Evolutionary conservation across 2,329 filamentous ascomycete species (phyloP).

Genomic region (Talaromyces sp.): DNA sequence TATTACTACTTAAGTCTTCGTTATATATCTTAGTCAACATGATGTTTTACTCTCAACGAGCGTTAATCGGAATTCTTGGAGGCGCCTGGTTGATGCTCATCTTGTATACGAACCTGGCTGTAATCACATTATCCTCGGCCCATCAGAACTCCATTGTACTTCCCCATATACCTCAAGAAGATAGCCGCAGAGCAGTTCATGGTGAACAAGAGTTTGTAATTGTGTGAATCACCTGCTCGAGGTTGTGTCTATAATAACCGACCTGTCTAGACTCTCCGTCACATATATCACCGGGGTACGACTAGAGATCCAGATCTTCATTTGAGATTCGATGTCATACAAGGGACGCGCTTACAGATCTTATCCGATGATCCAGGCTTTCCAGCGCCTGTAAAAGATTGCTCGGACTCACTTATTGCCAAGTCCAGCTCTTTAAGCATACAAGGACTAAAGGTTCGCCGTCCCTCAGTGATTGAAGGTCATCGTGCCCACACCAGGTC

Average conservation of each 20-base stretch:
- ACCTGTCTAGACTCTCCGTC: slow-evolving; percentile 56
- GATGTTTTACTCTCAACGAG: not conserved
- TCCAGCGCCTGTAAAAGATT: slow-evolving; percentile 44
- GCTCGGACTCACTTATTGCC: slow-evolving; percentile 54
- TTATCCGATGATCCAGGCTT: slow-evolving; percentile 39
- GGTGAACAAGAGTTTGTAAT: slow-evolving; percentile 38
- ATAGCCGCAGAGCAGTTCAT: not conserved
- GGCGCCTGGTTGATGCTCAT: not conserved
- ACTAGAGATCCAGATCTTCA: slow-evolving; percentile 74
- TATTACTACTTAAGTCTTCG: not conserved
- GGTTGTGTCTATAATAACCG: slow-evolving; percentile 2
- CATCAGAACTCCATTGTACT: slow-evolving; percentile 28
- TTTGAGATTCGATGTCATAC: slow-evolving; percentile 68
- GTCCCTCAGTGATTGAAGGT: slow-evolving; percentile 70
- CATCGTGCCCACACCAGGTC: slow-evolving; percentile 61
- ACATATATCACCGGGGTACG: slow-evolving; percentile 89
- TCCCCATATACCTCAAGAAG: slow-evolving; percentile 31
- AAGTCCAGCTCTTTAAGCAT: slow-evolving; percentile 64
- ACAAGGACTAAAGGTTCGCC: slow-evolving; percentile 74
- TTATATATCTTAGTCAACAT: not conserved
- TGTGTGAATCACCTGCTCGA: not conserved
- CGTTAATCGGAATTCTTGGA: not conserved
- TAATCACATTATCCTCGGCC: slow-evolving; percentile 4
- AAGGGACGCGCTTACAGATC: slow-evolving; percentile 52
- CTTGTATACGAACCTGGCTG: not conserved